A percentile compares a stretch with the other conserved stretches of the same genome.
Evolutionary conservation across 129 eudicot genomes (phyloP).

Genomic region (Smallanthus sonchifolius): DNA sequence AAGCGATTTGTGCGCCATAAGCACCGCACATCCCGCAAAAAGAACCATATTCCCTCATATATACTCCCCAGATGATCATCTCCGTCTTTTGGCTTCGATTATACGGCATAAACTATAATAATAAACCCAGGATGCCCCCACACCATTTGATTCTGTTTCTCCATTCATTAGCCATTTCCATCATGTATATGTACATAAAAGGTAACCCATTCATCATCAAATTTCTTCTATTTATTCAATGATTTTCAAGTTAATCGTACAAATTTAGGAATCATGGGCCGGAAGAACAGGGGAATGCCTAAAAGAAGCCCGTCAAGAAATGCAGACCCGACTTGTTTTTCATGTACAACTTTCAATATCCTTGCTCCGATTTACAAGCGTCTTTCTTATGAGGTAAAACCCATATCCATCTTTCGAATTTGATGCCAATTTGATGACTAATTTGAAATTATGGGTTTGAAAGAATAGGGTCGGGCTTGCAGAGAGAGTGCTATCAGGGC

Average conservation of each 20-base stretch:
- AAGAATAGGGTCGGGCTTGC: slow-evolving; percentile 33
- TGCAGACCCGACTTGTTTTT: slow-evolving; percentile 53
- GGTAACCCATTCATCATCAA: slow-evolving; percentile 4
- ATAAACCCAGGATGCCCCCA: slow-evolving; percentile 28
- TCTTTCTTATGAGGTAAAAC: slow-evolving; percentile 31
- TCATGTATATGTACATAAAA: slow-evolving; percentile 28
- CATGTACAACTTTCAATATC: slow-evolving; percentile 57
- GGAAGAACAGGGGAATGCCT: slow-evolving; percentile 35
- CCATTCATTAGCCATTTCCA: slow-evolving; percentile 26
- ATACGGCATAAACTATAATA: not conserved
- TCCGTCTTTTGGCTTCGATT: slow-evolving; percentile 8
- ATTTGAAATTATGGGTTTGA: not conserved
- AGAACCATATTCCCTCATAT: not conserved
- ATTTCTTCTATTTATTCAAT: not conserved
- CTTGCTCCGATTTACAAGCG: slow-evolving; percentile 67
- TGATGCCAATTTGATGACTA: not conserved
- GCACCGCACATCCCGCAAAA: slow-evolving; percentile 25
- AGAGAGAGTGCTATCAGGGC: slow-evolving; percentile 37
- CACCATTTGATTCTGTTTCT: slow-evolving; percentile 33
- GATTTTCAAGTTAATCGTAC: not conserved
- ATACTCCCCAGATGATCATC: not conserved
- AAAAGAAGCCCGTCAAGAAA: slow-evolving; percentile 50
- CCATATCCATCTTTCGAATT: not conserved
- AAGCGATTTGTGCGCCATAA: slow-evolving; percentile 34
- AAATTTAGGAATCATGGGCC: slow-evolving; percentile 45